Percentiles rank a stretch among this genome's conserved stretches.
Evolutionary conservation across 139 green algal species (phyloP).

Genomic region (Chlamydomonas sphaeroides): DNA sequence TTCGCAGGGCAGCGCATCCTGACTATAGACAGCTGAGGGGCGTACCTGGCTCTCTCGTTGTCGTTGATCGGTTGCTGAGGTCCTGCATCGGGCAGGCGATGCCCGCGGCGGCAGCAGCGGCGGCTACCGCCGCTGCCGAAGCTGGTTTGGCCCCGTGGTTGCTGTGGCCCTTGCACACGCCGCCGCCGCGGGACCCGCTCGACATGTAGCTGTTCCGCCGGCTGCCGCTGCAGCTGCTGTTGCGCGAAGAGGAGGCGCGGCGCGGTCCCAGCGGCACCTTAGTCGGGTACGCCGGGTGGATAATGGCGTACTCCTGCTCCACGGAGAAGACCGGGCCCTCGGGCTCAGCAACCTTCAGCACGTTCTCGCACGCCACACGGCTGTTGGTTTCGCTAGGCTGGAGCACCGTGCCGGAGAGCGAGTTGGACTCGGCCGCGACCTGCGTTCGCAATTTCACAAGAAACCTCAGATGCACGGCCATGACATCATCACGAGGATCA

Average conservation of each 20-base stretch:
- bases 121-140: neutral
- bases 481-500: too few relatives aligned
- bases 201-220: neutral
- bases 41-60: too few relatives aligned
- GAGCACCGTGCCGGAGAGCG: slow-evolving; percentile 15
- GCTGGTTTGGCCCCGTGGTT: neutral
- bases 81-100: neutral
- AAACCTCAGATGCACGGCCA: too few relatives aligned
- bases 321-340: slow-evolving; percentile 62
- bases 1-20: too few relatives aligned
- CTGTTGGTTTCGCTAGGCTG: slow-evolving; percentile 69
- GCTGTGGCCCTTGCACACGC: neutral
- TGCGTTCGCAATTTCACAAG: too few relatives aligned
- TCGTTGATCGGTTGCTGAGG: too few relatives aligned
- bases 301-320: slow-evolving; percentile 81
- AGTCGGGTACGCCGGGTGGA: slow-evolving; percentile 52
- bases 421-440: neutral
- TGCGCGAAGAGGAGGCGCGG: neutral
- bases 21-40: too few relatives aligned
- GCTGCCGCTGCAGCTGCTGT: slow-evolving; percentile 1
- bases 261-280: slow-evolving; percentile 7
- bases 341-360: slow-evolving; percentile 41
- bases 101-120: neutral
- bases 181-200: neutral
- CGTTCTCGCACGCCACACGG: slow-evolving; percentile 50